Evolutionary conservation across 1,284 basidiomycete genomes (phyloP), one percentile per base, ranked within the genome.

Genomic region (Boletus semigastroideus): DNA sequence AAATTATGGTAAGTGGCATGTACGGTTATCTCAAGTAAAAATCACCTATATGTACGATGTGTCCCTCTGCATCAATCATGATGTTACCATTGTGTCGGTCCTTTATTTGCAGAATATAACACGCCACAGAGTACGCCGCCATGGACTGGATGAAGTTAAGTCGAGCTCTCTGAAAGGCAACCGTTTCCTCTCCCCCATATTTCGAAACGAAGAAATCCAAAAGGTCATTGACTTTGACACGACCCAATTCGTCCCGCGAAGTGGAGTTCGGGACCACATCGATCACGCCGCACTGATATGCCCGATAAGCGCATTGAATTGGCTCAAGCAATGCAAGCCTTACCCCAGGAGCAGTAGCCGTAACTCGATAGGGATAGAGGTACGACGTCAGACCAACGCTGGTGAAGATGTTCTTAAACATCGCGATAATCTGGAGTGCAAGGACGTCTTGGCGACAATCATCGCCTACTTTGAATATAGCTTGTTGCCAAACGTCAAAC

Each of bases 401-500:
- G 13, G 83, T 90, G 73, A 96, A 99, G 56, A 98, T 91, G 70
- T 97, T 98, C 74, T 99, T 99, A 82, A 99, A 97, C 93, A 99
- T 98, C 10, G 97, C 97, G 58, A 99, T 99, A 58, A 98, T 77
- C 68, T 99, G 97, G 50, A 99, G 76, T 0, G 97, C 97, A 37
- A 99, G 80, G 19, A 98, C 90, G 63, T 99, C 97, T 72, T 99
- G 97, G 41, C 97, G 85, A 71, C 97, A 99, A 68, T 99, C 97
- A 68, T 99, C 97, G 48, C 97, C 97, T 54, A 99, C 97, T 77
- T 99, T 99, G 86, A 99, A 99, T 58, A 99, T 99, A 9, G 97
- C 97, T 59, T 92, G 88, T 63, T 98, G 94, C 96, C 94, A 98
- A 41, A 96, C 88, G 57, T 98, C 94, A 63, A 90, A 91, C 62